A percentile compares a stretch with the other conserved stretches of the same genome.
Evolutionary conservation across 2,329 filamentous ascomycete genomes (phyloP).

Genomic region (Chaetoscypha palmicola): DNA sequence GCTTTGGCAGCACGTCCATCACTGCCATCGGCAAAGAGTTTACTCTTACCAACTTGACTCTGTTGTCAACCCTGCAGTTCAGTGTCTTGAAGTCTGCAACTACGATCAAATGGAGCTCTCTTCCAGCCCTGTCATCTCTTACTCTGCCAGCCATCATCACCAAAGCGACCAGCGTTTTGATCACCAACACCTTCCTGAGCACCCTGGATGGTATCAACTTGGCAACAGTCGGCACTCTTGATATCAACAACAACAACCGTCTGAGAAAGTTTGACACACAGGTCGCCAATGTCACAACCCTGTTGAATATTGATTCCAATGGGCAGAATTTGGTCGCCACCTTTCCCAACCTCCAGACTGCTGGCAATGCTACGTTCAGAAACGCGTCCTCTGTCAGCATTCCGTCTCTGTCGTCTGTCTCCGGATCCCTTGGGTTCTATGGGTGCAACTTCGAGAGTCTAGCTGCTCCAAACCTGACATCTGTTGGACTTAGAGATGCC

Average conservation of each 20-base stretch:
- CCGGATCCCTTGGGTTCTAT: conserved; percentile 77
- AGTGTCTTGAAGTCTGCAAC: conserved; percentile 56
- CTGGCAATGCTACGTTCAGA: conserved; percentile 73
- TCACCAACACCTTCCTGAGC: conserved; percentile 80
- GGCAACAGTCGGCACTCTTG: conserved; percentile 60
- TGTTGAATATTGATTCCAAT: conserved; percentile 74
- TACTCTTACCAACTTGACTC: conserved; percentile 58
- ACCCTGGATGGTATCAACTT: conserved; percentile 77
- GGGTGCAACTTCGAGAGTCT: conserved; percentile 62
- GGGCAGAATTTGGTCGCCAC: conserved; percentile 60
- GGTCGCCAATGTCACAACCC: conserved; percentile 65
- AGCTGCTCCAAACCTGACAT: conserved; percentile 62
- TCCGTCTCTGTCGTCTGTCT: conserved; percentile 66
- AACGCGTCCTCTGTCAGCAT: conserved; percentile 70
- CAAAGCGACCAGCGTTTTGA: conserved; percentile 60
- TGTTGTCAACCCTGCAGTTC: conserved; percentile 63
- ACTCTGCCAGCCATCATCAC: conserved; percentile 55
- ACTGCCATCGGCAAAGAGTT: conserved; percentile 63
- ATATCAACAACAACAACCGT: conserved; percentile 86
- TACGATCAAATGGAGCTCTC: conserved; percentile 62
- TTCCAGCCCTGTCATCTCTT: conserved; percentile 55
- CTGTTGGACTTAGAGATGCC: conserved; percentile 38
- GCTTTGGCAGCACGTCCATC: conserved; percentile 55
- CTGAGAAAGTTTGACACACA: conserved; percentile 70
- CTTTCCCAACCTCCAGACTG: conserved; percentile 72